Conservation (phyloP, 2,329 filamentous ascomycete genomes). For the Epichloe festucae region DNA sequence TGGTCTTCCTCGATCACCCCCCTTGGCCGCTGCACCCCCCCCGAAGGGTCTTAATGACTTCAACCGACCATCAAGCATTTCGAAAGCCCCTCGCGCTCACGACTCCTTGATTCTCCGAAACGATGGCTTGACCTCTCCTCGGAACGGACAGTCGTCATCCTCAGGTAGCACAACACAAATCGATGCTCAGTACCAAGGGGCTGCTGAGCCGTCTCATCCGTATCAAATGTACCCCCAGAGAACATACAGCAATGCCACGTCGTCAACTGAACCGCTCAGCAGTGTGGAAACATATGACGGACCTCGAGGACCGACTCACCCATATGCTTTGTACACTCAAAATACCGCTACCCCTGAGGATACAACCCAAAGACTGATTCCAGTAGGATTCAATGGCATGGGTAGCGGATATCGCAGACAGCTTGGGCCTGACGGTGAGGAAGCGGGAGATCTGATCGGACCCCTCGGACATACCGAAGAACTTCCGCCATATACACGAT, state of each 20-base stretch:
- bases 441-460: conserved; percentile 75
- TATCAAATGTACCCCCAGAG: conserved; percentile 77
- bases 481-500: conserved; percentile 80
- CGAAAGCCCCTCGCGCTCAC: conserved; percentile 36
- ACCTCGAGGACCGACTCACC: conserved; percentile 60
- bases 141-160: conserved; percentile 2
- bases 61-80: conserved; percentile 39
- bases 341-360: conserved; percentile 49
- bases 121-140: conserved; percentile 28
- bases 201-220: conserved; percentile 65
- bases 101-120: conserved; percentile 40
- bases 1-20: conserved; percentile 9
- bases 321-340: conserved; percentile 78
- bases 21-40: conserved; percentile 11
- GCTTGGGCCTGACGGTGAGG: conserved; percentile 69
- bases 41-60: conserved; percentile 12
- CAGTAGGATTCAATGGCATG: conserved; percentile 62
- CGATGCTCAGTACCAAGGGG: conserved; percentile 56
- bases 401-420: conserved; percentile 56
- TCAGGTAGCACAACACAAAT: conserved; percentile 17
- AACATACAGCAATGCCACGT: conserved; percentile 55
- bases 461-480: conserved; percentile 84
- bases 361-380: conserved; percentile 33
- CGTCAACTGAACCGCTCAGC: conserved; percentile 42
- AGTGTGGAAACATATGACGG: conserved; percentile 38